Evolutionary conservation across 176 grass and related monocot species (phyloP).

Genomic region (Alopecurus myosuroides): DNA sequence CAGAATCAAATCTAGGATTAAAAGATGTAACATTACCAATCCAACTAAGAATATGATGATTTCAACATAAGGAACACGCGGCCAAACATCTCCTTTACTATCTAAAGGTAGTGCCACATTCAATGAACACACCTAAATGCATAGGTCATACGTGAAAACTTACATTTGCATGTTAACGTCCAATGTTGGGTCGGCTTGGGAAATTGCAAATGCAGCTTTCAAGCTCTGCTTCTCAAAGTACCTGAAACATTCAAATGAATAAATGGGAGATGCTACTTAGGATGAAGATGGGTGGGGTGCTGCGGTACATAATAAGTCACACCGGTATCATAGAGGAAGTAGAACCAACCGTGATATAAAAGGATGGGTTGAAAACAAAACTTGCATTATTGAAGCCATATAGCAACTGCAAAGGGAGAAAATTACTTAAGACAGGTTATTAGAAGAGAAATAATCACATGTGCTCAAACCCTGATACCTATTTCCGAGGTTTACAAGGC

Average conservation of each 20-base stretch:
- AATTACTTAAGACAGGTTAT: conserved; percentile 13
- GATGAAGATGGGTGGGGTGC: neutral
- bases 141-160: conserved; percentile 17
- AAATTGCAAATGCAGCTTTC: conserved; percentile 67
- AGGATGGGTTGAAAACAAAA: conserved; percentile 75
- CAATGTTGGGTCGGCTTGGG: conserved; percentile 82
- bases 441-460: conserved; percentile 19
- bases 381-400: conserved; percentile 98
- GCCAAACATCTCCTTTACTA: neutral
- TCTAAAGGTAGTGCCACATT: neutral
- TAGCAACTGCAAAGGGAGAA: conserved; percentile 57
- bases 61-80: neutral
- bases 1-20: neutral
- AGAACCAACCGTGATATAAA: conserved; percentile 70
- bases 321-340: neutral
- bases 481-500: conserved; percentile 90
- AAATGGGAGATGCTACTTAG: neutral
- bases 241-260: conserved; percentile 39
- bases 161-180: conserved; percentile 98
- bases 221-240: conserved; percentile 85
- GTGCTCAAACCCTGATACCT: conserved; percentile 42
- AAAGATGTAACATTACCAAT: neutral
- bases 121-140: neutral
- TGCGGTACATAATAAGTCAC: conserved; percentile 5
- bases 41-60: neutral